Percentiles rank a stretch among this genome's conserved stretches.
These are phyloP conservation scores for Naganishia albida DNA, from an alignment of 1,284 basidiomycete genomes.

Conservation along the genomic window DNA sequence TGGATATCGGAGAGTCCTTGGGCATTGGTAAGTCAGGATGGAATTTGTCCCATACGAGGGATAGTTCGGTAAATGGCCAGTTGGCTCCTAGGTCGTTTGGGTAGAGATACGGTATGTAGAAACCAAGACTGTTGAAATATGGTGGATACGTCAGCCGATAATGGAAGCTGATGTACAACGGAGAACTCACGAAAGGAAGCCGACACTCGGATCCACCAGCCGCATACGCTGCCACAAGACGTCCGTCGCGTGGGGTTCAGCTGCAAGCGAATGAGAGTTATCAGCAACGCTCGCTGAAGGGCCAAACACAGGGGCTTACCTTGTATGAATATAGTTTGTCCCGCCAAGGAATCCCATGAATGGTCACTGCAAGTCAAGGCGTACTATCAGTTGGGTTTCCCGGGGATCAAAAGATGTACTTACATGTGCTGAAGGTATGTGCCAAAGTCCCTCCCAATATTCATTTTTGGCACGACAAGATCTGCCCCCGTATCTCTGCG, in stretches of 20 bases:
- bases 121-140: background rate
- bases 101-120: background rate
- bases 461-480: slow-evolving; percentile 12
- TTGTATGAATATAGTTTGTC: slow-evolving; percentile 20
- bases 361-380: background rate
- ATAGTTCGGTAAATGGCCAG: slow-evolving; percentile 4
- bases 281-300: too few relatives aligned
- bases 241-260: background rate
- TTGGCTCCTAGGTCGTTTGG: background rate
- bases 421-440: slow-evolving; percentile 14
- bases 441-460: slow-evolving; percentile 10
- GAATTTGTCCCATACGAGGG: slow-evolving; percentile 4
- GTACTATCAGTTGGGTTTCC: background rate
- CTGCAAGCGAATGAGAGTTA: background rate
- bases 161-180: too few relatives aligned
- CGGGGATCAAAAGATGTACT: background rate
- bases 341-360: slow-evolving; percentile 6
- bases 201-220: background rate
- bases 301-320: background rate
- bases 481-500: slow-evolving; percentile 4
- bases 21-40: background rate
- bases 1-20: background rate
- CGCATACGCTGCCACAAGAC: background rate
- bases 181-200: background rate
- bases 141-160: too few relatives aligned